These are phyloP conservation scores for Chamaenerion angustifolium DNA, from an alignment of 345 rosid species.

Conservation along the genomic window DNA sequence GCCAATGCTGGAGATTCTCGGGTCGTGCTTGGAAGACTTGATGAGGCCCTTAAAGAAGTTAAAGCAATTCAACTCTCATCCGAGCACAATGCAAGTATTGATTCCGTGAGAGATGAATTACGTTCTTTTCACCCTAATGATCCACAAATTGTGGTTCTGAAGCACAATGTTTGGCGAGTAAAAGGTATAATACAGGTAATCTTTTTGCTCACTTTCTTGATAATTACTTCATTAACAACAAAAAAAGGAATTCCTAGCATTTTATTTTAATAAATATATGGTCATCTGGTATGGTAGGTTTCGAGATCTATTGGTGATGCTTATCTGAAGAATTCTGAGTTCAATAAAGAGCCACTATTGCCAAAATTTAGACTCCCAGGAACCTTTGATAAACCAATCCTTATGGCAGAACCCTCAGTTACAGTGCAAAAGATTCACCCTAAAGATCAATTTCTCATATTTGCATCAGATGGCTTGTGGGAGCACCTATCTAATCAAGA, in stretches of 20 bases:
- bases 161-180: conserved; percentile 94
- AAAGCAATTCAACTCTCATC: conserved; percentile 75
- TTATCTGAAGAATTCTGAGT: conserved; percentile 76
- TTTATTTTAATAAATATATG: too few relatives aligned
- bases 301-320: conserved; percentile 97
- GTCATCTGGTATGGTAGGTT: conserved; percentile 25
- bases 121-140: conserved; percentile 82
- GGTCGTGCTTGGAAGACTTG: conserved; percentile 62
- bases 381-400: conserved; percentile 64
- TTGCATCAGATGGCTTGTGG: conserved; percentile 97
- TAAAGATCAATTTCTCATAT: conserved; percentile 83
- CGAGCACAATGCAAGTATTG: conserved; percentile 82
- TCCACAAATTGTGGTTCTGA: conserved; percentile 81
- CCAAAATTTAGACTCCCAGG: conserved; percentile 68
- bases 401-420: conserved; percentile 78
- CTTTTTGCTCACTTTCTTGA: not conserved
- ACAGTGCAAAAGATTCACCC: conserved; percentile 55
- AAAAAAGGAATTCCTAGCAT: too few relatives aligned
- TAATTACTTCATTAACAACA: not conserved
- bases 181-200: conserved; percentile 91
- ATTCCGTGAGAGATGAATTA: conserved; percentile 88
- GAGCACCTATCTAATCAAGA: conserved; percentile 92
- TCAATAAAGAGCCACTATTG: conserved; percentile 69
- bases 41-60: conserved; percentile 35
- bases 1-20: conserved; percentile 98